Percentiles rank a stretch among this genome's conserved stretches.
Conservation (phyloP, 176 grass and related monocot genomes). For the Chrysopogon serrulatus region DNA sequence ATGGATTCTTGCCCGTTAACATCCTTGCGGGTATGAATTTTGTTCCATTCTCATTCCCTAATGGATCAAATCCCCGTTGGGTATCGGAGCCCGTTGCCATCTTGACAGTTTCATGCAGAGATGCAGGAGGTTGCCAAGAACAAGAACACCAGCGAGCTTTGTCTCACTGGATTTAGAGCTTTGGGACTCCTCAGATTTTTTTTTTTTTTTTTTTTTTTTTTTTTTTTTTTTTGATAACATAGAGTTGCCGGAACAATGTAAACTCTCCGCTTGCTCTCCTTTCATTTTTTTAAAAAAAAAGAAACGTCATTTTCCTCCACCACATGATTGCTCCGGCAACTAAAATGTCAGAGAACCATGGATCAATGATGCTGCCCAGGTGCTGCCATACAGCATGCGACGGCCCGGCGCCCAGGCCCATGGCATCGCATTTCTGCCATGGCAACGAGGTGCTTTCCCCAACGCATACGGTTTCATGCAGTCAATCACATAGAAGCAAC, state of each 20-base stretch:
- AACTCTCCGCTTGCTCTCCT: no score
- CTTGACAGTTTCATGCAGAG: no score
- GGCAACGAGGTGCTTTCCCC: neutral
- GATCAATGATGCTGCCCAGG: neutral
- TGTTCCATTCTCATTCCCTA: no score
- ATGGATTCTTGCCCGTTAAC: no score
- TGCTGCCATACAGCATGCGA: constrained; percentile 4
- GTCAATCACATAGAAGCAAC: neutral
- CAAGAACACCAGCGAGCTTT: neutral
- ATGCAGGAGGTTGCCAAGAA: neutral
- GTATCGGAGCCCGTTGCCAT: no score
- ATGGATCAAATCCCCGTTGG: no score
- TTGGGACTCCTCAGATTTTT: neutral
- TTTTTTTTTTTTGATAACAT: no score
- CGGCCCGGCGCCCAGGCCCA: neutral
- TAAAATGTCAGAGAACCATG: neutral
- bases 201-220: no score
- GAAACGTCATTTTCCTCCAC: neutral
- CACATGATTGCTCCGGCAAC: neutral
- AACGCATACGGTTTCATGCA: neutral
- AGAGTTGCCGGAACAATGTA: no score
- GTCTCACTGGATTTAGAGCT: neutral
- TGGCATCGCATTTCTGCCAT: neutral
- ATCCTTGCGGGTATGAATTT: no score
- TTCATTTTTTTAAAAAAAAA: no score